Evolutionary conservation across 1,139 yeast genomes (phyloP).

Genomic region (Yamadazyma pseudoaaseri): DNA sequence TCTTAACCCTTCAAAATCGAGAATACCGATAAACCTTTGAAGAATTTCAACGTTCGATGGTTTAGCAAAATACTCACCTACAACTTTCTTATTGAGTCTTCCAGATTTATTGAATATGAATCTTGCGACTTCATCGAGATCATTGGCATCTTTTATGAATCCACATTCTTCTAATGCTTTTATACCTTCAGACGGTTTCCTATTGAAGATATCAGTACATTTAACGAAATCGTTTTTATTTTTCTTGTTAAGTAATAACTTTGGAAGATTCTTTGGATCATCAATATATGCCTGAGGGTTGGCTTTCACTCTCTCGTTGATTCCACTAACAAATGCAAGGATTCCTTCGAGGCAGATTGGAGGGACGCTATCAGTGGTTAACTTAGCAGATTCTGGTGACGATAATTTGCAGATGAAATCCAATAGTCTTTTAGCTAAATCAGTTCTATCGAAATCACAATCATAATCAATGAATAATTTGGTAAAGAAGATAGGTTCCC

Average conservation of each 20-base stretch:
- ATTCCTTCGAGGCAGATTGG: constrained; percentile 91
- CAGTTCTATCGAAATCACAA: constrained; percentile 86
- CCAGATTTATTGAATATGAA: constrained; percentile 80
- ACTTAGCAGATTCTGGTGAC: constrained; percentile 72
- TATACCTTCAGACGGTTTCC: constrained; percentile 76
- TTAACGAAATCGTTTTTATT: constrained; percentile 72
- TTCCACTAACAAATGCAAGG: constrained; percentile 65
- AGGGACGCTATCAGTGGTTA: constrained; percentile 85
- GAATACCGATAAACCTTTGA: constrained; percentile 61
- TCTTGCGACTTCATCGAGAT: constrained; percentile 62
- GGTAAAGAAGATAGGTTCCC: constrained; percentile 78
- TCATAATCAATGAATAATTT: constrained; percentile 80
- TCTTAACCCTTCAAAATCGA: constrained; percentile 75
- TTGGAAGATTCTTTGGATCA: constrained; percentile 20
- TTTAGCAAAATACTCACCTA: constrained; percentile 85
- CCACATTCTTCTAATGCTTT: constrained; percentile 59
- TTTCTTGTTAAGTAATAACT: constrained; percentile 45
- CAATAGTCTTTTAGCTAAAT: constrained; percentile 67
- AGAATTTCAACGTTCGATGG: constrained; percentile 64
- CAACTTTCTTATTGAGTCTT: constrained; percentile 77
- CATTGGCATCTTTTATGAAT: constrained; percentile 55
- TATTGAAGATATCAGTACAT: constrained; percentile 73
- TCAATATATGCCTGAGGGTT: constrained; percentile 18
- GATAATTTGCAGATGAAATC: constrained; percentile 74
- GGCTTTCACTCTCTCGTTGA: constrained; percentile 54